Base-by-base conservation (phyloP, 2,329 filamentous ascomycete species). In the Fusarium sp. region DNA sequence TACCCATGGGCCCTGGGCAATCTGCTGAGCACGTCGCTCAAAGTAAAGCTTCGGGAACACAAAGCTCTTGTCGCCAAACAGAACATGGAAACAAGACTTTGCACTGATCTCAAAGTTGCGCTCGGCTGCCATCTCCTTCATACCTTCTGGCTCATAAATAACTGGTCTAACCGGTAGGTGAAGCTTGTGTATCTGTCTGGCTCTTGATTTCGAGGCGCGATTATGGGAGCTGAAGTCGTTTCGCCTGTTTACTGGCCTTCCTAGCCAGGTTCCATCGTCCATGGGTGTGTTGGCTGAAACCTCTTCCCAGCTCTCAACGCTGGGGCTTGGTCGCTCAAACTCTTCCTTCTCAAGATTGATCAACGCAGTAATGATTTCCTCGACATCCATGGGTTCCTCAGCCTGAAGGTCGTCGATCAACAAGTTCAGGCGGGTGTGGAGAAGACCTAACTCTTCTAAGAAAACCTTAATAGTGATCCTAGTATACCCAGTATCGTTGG, bases 21-120 rank as follows among this genome's bases (percentile, higher is more conserved):
- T 95, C 71, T 92, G 91, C 81, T 92, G 90, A 15, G 94, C 94
- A 77, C 92, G 89, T 61, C 94, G 90, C 81, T 97, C 95, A 80
- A 94, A 93, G 81, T 98, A 96, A 33, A 98, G 87, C 79, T 96
- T 91, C 77, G 97, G 95, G 84, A 98, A 99, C 43, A 98, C 92
- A 37, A 95, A 94, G 81, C 94, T 97, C 84, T 96, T 97, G 82
- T 99, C 97, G 40, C 97, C 97, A 82, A 98, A 99, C 61, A 99
- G 89, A 17, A 98, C 94, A 80, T 98, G 96, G 82, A 98, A 99
- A 67, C 98, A 91, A 0, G 94, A 95, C 82, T 99, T 98, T 56
- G 97, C 93, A 72, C 94, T 97, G 70, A 98, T 92, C 75, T 97
- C 93, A 81, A 97, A 98, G 74, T 95, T 90, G 70, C 94, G 91